Evolutionary conservation across 192 early-diverging fungal species (phyloP), one percentile per base, ranked within the genome.

Genomic region (Obelidium mucronatum): DNA sequence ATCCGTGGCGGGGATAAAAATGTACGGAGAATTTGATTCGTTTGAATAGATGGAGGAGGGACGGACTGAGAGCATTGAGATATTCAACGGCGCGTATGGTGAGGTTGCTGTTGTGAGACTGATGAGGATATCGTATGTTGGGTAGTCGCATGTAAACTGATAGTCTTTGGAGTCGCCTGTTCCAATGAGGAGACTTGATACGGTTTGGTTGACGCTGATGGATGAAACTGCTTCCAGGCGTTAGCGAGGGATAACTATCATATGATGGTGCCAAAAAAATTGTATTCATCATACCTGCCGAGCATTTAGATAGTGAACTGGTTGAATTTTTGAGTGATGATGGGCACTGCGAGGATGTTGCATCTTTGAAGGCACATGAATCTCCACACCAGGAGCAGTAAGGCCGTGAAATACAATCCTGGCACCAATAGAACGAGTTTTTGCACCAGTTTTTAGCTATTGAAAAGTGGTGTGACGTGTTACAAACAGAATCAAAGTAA

Each of bases 321-420:
- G n/a, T n/a, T n/a, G n/a, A n/a, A n/a, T n/a, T n/a, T n/a, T n/a
- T n/a, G n/a, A n/a, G n/a, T n/a, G n/a, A n/a, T n/a, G n/a, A n/a
- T n/a, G n/a, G n/a, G n/a, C n/a, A n/a, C n/a, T n/a, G n/a, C n/a
- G n/a, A n/a, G n/a, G n/a, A n/a, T n/a, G n/a, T n/a, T n/a, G n/a
- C n/a, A n/a, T n/a, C n/a, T n/a, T 73, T 73, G 35, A 35, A 34
- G 13, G 33, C 59, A 33, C 73, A 74, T 17, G 58, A 28, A 64
- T 74, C 44, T 39, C 40, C 55, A 44, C 73, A 64, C 73, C 73
- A 74, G 4, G 33, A 40, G 61, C 73, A 74, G 51, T 40, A 74
- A 31, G 33, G 33, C 13, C 61, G 19, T 26, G 58, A 39, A 3
- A n/a, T 51, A 42, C 73, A 74, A 48, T 74, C 73, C 8, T 13